Conservation (phyloP, 164 flowering plant genomes). For the Kalanchoe fedtschenkoi region DNA sequence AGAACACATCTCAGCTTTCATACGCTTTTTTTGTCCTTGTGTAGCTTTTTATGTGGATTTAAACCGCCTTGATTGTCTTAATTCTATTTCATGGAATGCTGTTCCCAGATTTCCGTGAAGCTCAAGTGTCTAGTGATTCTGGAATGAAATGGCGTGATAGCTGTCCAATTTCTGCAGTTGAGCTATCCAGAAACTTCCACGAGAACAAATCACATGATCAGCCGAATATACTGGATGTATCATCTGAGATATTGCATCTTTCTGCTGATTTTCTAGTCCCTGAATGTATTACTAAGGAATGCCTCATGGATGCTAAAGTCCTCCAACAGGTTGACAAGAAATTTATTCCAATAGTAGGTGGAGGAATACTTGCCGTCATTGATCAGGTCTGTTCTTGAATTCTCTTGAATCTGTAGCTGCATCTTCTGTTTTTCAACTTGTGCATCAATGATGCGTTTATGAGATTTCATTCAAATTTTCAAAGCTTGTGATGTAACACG, state of each 20-base stretch:
- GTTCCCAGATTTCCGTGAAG: conserved; percentile 25
- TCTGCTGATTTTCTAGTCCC: conserved; percentile 70
- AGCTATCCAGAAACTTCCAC: conserved; percentile 15
- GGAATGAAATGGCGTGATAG: conserved; percentile 46
- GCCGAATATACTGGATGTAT: conserved; percentile 50
- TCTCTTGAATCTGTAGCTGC: background rate
- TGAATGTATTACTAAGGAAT: conserved; percentile 46
- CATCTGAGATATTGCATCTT: conserved; percentile 63
- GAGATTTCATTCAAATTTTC: background rate
- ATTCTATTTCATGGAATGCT: background rate
- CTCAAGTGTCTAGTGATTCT: conserved; percentile 16
- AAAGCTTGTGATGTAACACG: background rate
- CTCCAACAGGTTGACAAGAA: conserved; percentile 83
- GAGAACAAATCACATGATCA: conserved; percentile 16
- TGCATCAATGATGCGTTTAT: background rate
- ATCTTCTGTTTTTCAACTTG: background rate
- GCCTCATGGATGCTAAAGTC: conserved; percentile 60
- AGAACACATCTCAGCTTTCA: background rate
- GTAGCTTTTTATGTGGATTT: background rate
- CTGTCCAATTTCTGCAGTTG: conserved; percentile 23
- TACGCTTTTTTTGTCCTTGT: background rate
- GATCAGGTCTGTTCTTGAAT: conserved; percentile 56
- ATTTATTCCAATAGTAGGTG: conserved; percentile 73
- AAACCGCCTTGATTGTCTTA: background rate
- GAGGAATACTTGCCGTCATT: conserved; percentile 58